Conservation (phyloP, 176 grass and related monocot species). For the Ananas comosus region DNA sequence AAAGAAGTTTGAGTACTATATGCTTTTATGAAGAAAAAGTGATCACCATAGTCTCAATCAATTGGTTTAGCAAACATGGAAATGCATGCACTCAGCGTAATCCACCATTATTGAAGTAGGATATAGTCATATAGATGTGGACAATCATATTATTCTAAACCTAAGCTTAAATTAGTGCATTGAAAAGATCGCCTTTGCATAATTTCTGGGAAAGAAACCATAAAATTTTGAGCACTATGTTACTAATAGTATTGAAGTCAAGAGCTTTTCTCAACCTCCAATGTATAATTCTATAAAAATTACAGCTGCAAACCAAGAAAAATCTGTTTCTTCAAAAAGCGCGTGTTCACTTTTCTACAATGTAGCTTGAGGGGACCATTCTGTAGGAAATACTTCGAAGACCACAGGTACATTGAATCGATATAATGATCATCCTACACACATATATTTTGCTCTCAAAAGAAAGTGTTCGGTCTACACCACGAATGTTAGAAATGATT, state of each 20-base stretch:
- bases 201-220: not conserved
- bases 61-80: not conserved
- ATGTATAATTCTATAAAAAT: not conserved
- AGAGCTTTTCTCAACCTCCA: not conserved
- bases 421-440: too few relatives aligned
- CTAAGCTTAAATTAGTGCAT: not conserved
- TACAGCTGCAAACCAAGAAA: not conserved
- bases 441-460: not conserved
- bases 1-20: too few relatives aligned
- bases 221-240: not conserved
- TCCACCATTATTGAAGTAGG: not conserved
- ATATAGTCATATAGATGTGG: not conserved
- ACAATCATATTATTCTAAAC: too few relatives aligned
- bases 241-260: not conserved
- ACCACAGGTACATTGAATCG: too few relatives aligned
- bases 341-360: not conserved
- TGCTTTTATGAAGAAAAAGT: too few relatives aligned
- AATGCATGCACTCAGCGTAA: not conserved
- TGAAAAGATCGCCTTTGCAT: not conserved
- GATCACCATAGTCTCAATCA: not conserved
- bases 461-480: not conserved
- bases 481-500: not conserved
- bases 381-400: not conserved
- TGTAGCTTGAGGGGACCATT: slow-evolving; percentile 2
- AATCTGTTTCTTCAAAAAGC: not conserved